Base-by-base conservation (phyloP, 2,329 filamentous ascomycete genomes). In the Pseudogymnoascus sp. region DNA sequence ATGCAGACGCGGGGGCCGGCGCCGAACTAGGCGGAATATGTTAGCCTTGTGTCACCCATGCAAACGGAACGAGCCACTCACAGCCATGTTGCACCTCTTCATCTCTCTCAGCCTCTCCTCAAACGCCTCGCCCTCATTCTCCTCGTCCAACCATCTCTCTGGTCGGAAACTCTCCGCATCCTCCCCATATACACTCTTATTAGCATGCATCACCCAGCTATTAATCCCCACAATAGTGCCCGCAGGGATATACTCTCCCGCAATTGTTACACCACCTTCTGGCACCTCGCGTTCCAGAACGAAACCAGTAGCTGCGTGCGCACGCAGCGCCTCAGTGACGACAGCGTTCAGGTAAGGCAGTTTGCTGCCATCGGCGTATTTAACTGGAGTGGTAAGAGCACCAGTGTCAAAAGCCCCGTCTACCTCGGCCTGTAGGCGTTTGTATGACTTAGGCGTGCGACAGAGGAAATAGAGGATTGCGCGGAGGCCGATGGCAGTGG, bases 301-400 rank as follows among this genome's bases (percentile, higher is more conserved):
- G 29, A 79, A 68, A 1, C 74, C 75, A 1, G 76, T 70, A 0
- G 73, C 73, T 1, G 78, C 75, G 61, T 80, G 76, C 1, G 79
- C 64, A 1, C 80, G 74, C 63, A 80, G 70, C 0, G 74, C 70
- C 63, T 83, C 80, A 21, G 75, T 76, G 24, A 82, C 71, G 1
- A 79, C 74, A 0, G 79, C 77, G 54, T 78, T 71, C 64, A 84
- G 75, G 66, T 82, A 79, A n/a, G 71, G 72, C 7, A 75, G 70
- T 33, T 67, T 69, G 17, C 65, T 72, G 35, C 70, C 66, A 13
- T 63, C 58, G 0, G 40, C 47, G 59, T 69, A 71, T 5, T 64
- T 62, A 0, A 68, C 66, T 1, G 69, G 66, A 21, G 63, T 64
- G 1, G 64, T 64, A 5, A 74, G 61, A 0, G 65, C 63, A 5